Evolutionary conservation across 2,329 filamentous ascomycete genomes (phyloP).

Genomic region (Xylaria sp.): DNA sequence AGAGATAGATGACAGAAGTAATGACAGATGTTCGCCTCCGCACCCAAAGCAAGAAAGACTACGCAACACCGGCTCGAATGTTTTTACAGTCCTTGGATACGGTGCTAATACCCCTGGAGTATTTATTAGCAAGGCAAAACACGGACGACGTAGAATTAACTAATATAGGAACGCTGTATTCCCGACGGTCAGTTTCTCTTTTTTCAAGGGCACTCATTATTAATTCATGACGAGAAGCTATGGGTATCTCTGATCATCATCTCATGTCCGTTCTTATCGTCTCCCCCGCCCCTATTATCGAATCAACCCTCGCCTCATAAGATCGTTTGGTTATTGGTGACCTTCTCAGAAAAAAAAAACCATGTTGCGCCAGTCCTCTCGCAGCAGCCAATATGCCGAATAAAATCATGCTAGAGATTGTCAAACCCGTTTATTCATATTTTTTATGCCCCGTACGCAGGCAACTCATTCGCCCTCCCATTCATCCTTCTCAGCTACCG

Average conservation of each 20-base stretch:
- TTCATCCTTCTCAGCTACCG: not conserved
- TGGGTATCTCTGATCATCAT: constrained; percentile 29
- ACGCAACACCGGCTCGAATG: not conserved
- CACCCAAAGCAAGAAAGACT: not conserved
- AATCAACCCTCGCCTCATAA: not conserved
- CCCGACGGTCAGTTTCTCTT: too few relatives aligned
- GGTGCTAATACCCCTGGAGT: not conserved
- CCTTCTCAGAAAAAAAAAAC: not conserved
- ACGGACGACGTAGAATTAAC: not conserved
- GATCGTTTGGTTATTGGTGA: not conserved
- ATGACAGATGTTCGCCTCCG: constrained; percentile 13
- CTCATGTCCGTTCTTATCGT: not conserved
- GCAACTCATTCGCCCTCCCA: not conserved
- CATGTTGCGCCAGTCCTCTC: not conserved
- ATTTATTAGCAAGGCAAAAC: not conserved
- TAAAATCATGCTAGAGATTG: not conserved
- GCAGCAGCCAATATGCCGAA: not conserved
- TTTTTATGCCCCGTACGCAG: not conserved
- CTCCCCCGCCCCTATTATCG: not conserved
- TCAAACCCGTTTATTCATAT: not conserved
- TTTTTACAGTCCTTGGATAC: not conserved
- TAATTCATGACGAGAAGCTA: constrained; percentile 11
- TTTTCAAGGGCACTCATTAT: not conserved
- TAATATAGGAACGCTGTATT: not conserved
- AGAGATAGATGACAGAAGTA: constrained; percentile 26